Evolutionary conservation across 2,329 filamentous ascomycete species (phyloP).

Genomic region (Leptoxyphium fumago): DNA sequence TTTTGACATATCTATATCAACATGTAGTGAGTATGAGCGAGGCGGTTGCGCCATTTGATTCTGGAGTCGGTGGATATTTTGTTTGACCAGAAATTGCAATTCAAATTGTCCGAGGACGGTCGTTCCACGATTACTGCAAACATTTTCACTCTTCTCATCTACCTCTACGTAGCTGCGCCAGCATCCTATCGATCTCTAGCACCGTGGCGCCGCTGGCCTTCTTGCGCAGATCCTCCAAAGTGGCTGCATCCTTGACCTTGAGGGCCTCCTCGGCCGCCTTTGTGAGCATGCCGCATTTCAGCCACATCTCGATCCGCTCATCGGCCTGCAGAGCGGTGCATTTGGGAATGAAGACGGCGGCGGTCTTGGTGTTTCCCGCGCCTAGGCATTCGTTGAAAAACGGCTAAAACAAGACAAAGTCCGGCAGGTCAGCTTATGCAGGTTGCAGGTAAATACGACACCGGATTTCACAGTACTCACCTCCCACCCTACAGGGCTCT

Average conservation of each 20-base stretch:
- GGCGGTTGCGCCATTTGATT: no score
- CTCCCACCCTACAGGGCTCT: conserved; percentile 94
- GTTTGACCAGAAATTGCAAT: no score
- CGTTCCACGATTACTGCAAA: no score
- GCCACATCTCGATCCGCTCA: conserved; percentile 79
- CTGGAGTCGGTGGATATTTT: no score
- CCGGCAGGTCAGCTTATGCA: conserved; percentile 5
- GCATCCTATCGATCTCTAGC: conserved; percentile 71
- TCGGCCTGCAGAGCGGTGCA: conserved; percentile 55
- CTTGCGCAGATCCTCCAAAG: conserved; percentile 58
- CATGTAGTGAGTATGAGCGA: no score
- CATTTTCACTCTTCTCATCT: conserved; percentile 5
- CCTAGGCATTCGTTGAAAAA: conserved; percentile 83
- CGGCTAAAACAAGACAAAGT: conserved; percentile 39
- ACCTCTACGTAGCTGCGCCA: conserved; percentile 32
- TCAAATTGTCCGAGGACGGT: no score
- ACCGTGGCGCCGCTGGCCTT: conserved; percentile 56
- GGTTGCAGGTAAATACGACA: neutral
- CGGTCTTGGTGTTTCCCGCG: conserved; percentile 79
- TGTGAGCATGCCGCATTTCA: conserved; percentile 80
- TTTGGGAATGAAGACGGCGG: conserved; percentile 73
- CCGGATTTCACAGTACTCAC: conserved; percentile 36
- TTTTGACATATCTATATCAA: no score
- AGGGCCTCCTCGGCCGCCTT: conserved; percentile 88
- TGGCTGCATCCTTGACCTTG: conserved; percentile 60